phyloP scores from a whole-genome alignment of 2,329 filamentous ascomycete species.

The Arthrobotrys musiformis region DNA sequence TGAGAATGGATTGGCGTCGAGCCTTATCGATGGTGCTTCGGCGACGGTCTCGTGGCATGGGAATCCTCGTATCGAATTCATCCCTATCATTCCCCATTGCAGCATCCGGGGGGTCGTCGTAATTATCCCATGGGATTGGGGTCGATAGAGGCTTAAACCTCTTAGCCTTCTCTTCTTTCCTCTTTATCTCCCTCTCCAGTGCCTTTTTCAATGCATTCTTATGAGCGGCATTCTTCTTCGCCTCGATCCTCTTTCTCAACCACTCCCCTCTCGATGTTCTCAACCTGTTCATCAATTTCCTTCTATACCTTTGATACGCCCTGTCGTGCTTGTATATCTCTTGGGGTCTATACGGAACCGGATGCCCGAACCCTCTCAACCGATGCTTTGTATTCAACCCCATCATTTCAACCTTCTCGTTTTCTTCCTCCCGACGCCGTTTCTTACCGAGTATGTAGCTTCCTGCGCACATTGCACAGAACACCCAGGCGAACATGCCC shows the following conservation, averaged over 20 bases:
- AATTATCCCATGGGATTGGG: slow-evolving; percentile 34
- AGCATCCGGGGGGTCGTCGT: not conserved
- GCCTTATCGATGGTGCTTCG: not conserved
- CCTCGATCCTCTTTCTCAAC: too few species aligned
- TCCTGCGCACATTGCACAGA: slow-evolving; percentile 6
- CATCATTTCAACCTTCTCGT: slow-evolving; percentile 3
- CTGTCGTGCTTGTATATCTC: too few species aligned
- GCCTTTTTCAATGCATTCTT: too few species aligned
- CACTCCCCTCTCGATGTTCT: too few species aligned
- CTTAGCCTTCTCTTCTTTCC: slow-evolving; percentile 47
- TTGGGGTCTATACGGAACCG: not conserved
- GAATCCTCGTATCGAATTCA: slow-evolving; percentile 4
- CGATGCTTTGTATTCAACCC: slow-evolving; percentile 4
- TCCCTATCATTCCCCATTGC: not conserved
- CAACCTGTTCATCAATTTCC: too few species aligned
- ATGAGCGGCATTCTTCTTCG: too few species aligned
- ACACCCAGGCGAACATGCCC: not conserved
- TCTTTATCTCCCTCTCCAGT: too few species aligned
- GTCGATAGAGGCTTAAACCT: slow-evolving; percentile 17
- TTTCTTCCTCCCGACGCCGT: not conserved
- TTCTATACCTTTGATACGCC: too few species aligned
- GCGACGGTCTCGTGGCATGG: not conserved
- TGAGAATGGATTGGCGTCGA: not conserved
- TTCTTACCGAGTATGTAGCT: not conserved
- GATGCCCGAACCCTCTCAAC: not conserved